phyloP scores from a whole-genome alignment of 441 rosid species.

The Gossypium lobatum region DNA sequence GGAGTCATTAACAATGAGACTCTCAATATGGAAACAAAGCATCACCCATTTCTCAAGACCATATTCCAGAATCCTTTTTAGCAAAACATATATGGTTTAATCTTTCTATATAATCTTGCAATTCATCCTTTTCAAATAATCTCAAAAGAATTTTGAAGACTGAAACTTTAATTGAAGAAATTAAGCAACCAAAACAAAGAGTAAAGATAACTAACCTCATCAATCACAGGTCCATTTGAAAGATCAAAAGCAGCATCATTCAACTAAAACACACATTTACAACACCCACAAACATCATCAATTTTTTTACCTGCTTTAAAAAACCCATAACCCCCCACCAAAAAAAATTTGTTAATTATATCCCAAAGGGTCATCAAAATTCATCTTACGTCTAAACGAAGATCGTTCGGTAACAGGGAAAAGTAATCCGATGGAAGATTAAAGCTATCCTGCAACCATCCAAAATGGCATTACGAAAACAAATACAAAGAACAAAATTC shows the following conservation, averaged over 20 bases:
- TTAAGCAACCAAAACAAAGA: background rate
- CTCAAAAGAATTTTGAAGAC: background rate
- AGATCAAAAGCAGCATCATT: slow-evolving; percentile 96
- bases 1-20: background rate
- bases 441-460: slow-evolving; percentile 56
- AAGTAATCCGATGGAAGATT: slow-evolving; percentile 82
- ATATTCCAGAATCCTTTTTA: background rate
- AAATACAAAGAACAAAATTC: background rate
- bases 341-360: background rate
- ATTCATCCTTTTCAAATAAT: background rate
- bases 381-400: slow-evolving; percentile 67
- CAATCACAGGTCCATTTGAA: slow-evolving; percentile 71
- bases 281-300: slow-evolving; percentile 5
- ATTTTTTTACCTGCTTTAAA: slow-evolving; percentile 2
- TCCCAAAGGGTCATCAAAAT: background rate
- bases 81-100: background rate
- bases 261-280: slow-evolving; percentile 34
- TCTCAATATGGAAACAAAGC: background rate
- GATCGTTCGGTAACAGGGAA: slow-evolving; percentile 59
- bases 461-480: background rate
- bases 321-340: background rate
- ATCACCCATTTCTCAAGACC: background rate
- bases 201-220: slow-evolving; percentile 53
- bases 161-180: background rate
- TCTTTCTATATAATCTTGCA: background rate